phyloP scores from a whole-genome alignment of 345 rosid species.

The Syzygium grande region DNA sequence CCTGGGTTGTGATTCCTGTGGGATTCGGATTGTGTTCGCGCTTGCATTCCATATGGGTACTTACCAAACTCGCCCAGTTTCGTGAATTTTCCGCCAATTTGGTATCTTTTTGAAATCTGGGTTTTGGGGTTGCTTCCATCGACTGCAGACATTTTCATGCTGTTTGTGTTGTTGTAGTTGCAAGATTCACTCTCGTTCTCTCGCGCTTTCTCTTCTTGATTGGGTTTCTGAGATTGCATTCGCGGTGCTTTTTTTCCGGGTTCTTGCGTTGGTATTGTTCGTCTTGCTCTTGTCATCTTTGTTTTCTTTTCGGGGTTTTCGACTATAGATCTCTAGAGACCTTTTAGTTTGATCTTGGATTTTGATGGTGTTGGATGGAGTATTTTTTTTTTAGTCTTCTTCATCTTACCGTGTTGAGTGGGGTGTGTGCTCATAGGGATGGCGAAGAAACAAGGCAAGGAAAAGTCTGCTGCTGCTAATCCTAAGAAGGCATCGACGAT shows the following conservation, averaged over 20 bases:
- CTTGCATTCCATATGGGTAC: background rate
- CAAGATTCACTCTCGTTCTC: background rate
- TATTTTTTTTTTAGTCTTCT: background rate
- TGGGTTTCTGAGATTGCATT: background rate
- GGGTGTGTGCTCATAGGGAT: background rate
- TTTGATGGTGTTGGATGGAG: background rate
- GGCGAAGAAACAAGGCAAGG: constrained; percentile 3
- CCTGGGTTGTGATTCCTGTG: background rate
- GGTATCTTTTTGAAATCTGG: background rate
- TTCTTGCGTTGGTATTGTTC: background rate
- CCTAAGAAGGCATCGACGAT: constrained; percentile 1
- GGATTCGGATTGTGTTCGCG: background rate
- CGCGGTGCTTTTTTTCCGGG: background rate
- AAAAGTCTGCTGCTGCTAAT: constrained; percentile 2
- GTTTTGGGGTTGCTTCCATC: background rate
- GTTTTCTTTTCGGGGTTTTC: background rate
- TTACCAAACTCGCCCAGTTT: background rate
- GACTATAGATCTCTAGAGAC: background rate
- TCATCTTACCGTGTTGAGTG: background rate
- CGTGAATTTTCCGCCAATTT: background rate
- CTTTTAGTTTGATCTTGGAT: background rate
- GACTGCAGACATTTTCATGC: background rate
- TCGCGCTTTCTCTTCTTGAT: background rate
- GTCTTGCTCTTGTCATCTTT: background rate
- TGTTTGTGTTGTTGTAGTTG: background rate